Evolutionary conservation across 192 early-diverging fungal genomes (phyloP).

Genomic region (Coemansia sp.): DNA sequence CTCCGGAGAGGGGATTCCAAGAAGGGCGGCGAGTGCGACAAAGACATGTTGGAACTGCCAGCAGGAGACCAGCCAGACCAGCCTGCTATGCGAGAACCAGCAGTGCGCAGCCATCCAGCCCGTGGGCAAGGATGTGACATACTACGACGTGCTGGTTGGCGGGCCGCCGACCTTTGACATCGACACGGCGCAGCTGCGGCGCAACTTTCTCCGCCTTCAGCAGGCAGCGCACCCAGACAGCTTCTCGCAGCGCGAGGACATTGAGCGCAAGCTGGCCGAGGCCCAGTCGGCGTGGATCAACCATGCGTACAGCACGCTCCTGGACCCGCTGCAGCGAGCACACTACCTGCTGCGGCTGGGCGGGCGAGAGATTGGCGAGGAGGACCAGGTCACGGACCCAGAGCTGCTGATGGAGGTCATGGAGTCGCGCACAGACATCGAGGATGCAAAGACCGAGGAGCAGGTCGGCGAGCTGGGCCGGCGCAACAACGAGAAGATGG

Average conservation of each 20-base stretch:
- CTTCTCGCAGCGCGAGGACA: slow-evolving; percentile 48
- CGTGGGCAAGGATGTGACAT: slow-evolving; percentile 46
- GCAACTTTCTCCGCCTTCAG: slow-evolving; percentile 68
- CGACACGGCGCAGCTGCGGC: slow-evolving; percentile 55
- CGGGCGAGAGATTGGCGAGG: slow-evolving; percentile 54
- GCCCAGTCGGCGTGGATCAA: slow-evolving; percentile 76
- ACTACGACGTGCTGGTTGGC: slow-evolving; percentile 55
- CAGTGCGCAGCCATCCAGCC: slow-evolving; percentile 59
- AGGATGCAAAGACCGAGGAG: slow-evolving; percentile 57
- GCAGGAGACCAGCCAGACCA: slow-evolving; percentile 24
- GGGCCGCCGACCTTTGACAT: slow-evolving; percentile 56
- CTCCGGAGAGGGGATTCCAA: too few relatives aligned
- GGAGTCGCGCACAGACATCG: slow-evolving; percentile 70
- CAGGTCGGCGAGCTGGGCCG: slow-evolving; percentile 56
- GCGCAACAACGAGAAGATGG: slow-evolving; percentile 57
- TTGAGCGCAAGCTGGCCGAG: slow-evolving; percentile 34
- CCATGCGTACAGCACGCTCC: slow-evolving; percentile 76
- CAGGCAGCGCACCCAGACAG: slow-evolving; percentile 83
- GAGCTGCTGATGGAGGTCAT: slow-evolving; percentile 80
- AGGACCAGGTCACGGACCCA: slow-evolving; percentile 57
- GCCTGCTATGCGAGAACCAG: slow-evolving; percentile 54
- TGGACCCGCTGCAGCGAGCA: slow-evolving; percentile 73
- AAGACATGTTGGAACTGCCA: slow-evolving; percentile 63
- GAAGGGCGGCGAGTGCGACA: too few relatives aligned
- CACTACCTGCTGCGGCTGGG: slow-evolving; percentile 69